Evolutionary conservation across 257 asterid species (phyloP), one percentile per base, ranked within the genome.

Genomic region (Handroanthus guayacan): DNA sequence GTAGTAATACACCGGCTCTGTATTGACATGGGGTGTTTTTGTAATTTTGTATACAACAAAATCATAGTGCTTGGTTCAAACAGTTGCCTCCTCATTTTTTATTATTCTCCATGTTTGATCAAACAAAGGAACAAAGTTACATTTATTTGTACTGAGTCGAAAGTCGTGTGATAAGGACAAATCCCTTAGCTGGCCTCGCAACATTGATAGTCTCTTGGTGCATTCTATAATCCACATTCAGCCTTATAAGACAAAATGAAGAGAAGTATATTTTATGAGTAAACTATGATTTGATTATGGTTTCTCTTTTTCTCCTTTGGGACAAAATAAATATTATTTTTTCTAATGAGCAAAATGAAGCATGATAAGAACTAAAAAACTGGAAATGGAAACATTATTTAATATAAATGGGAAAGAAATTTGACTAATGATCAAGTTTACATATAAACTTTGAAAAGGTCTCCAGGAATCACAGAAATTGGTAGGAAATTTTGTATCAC

Each of bases 201-300:
- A 4, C 34, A 39, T 20, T 14, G 1, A 4, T 9, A 1, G 6
- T 43, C 38, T 31, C 12, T 43, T 72, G 44, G 44, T 72, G 17
- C 34, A 4, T 31, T 1, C 62, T 48, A 11, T 16, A 64, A 63
- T 12, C 79, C 65, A 6, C 45, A 51, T 8, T 9, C 20, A 14
- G 71, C 71, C 71, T 41, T 62, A 56, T 64, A 18, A 60, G 69
- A 72, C 77, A 60, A 31, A 3, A 18, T 4, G 12, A 44, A 50
- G 55, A 61, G 31, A 25, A 25, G 31, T 25, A 25, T 25, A 25
- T 25, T 25, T 25, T 25, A 25, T 25, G 31, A 25, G 31, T 25
- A 25, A 25, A 25, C 31, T 25, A 25, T 25, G 31, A 25, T 25
- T 25, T 25, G 1, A 25, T 25, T 25, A 0, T 25, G 31, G 31